These are phyloP conservation scores for Myxozyma udenii DNA, from an alignment of 805 yeast genomes.

Conservation along the genomic window DNA sequence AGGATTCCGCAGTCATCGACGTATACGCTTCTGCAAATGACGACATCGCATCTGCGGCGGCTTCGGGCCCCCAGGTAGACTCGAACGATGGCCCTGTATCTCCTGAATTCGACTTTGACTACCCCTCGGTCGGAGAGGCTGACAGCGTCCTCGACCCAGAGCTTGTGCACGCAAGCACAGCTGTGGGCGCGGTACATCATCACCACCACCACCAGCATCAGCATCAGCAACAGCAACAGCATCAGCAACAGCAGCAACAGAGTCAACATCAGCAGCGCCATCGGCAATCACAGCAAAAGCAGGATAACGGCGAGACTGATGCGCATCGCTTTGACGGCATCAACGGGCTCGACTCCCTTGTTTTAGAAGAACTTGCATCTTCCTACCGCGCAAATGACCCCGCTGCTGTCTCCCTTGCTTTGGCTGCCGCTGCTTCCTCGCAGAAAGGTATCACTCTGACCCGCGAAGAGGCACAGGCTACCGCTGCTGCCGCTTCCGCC, in stretches of 20 bases:
- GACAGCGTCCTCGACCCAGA: conserved; percentile 23
- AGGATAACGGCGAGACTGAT: background rate
- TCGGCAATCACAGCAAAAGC: background rate
- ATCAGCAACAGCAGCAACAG: too few relatives aligned
- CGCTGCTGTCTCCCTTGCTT: conserved; percentile 12
- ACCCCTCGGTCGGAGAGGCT: conserved; percentile 1
- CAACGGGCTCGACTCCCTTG: background rate
- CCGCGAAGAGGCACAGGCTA: conserved; percentile 20
- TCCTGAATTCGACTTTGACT: background rate
- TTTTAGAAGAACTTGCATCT: conserved; percentile 9
- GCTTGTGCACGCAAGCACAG: conserved; percentile 11
- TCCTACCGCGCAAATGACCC: conserved; percentile 7
- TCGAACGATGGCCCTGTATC: background rate
- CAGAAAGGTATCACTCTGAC: conserved; percentile 12
- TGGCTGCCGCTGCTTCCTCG: conserved; percentile 13
- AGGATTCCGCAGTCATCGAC: background rate
- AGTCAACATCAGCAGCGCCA: background rate
- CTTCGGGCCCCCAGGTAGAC: too few relatives aligned
- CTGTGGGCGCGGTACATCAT: conserved; percentile 1
- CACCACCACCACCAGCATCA: too few relatives aligned
- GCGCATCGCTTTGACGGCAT: background rate
- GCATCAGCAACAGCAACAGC: too few relatives aligned
- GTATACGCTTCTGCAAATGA: background rate
- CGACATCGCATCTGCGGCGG: background rate
- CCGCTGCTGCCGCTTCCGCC: conserved; percentile 23